Evolutionary conservation across 139 green algal species (phyloP), one percentile per base, ranked within the genome.

Genomic region (Micractinium conductrix): DNA sequence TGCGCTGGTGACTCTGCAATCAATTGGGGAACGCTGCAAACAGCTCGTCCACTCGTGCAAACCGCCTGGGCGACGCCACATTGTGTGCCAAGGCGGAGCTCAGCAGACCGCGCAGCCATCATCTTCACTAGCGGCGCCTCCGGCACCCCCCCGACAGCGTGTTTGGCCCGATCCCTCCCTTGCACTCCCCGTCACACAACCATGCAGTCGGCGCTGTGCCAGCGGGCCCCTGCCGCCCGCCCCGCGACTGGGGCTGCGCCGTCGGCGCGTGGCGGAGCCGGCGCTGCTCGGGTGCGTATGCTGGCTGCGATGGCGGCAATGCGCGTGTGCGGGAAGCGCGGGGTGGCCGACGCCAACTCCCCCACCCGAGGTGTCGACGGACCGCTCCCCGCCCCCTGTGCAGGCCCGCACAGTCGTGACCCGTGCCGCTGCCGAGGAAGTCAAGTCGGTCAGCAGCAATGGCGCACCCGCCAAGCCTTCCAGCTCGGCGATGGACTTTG

Each of bases 401-500:
- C 76, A 82, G 76, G 58, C 37, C 38, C 76, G 76, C 30, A 35
- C 78, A 28, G 35, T 84, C 45, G 42, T 53, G 21, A 8, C 63
- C 28, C 45, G 67, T 48, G 80, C 79, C 40, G 81, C 85, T 30
- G 80, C 73, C 26, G 86, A 90, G 81, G 81, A 90, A 58, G 86
- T 78, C 2, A 81, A 86, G 50, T 22, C 55, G 16, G 69, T 75
- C 45, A 85, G 74, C 82, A 67, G n/a, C 60, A 90, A 88, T 81
- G 86, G 86, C 38, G 80, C 79, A 2, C 72, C 55, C 12, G 2
- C 30, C 35, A 86, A 86, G 81, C 33, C 60, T 44, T 71, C 88
- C 53, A 94, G 91, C 14, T n/a, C 65, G 76, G 88, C 88, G 26
- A 73, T 97, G 78, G 91, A 95, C 80, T 97, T 96, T 84, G 94